Evolutionary conservation across 805 yeast genomes (phyloP), one percentile per base, ranked within the genome.

Genomic region (Myxozyma vanderwaltii): DNA sequence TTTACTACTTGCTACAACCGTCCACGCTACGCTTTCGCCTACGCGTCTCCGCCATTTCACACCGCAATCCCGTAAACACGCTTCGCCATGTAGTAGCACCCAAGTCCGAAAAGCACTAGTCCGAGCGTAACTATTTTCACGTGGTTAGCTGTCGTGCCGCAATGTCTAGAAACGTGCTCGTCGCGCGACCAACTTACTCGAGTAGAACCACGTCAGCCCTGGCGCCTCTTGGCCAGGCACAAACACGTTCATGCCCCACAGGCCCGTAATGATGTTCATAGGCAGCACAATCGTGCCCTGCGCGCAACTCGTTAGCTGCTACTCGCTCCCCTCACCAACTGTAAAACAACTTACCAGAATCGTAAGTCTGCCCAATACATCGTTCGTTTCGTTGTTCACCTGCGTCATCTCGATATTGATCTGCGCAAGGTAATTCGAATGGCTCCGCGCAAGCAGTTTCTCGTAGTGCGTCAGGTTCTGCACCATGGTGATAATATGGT

Each of bases 161-260:
- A n/a, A n/a, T n/a, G n/a, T n/a, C n/a, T n/a, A n/a, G n/a, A n/a
- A n/a, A n/a, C n/a, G n/a, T n/a, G n/a, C n/a, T n/a, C n/a, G n/a
- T n/a, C n/a, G n/a, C n/a, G n/a, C n/a, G n/a, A n/a, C 10, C 33
- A 10, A 46, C 57, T 54, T 45, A 54, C 57, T 55, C 29, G 61
- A 55, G 48, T 54, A 82, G 70, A 88, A 88, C 94, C 94, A 88
- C 1, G 71, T 67, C 63, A 88, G 72, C 5, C 83, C 80, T n/a
- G 79, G 81, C 35, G 57, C 48, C 27, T 79, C 81, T 71, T 92
- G 98, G 0, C 99, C 99, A 0, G 99, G 99, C 36, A 94, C 99
- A 10, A 89, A 69, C 65, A 94, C 96, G 75, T 94, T 94, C 99
- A 94, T 94, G 57, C 99, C 99, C 98, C 98, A 94, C 48, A 94